These are phyloP conservation scores for Telopea speciosissima DNA, from an alignment of 177 flowering plant species.

Conservation along the genomic window DNA sequence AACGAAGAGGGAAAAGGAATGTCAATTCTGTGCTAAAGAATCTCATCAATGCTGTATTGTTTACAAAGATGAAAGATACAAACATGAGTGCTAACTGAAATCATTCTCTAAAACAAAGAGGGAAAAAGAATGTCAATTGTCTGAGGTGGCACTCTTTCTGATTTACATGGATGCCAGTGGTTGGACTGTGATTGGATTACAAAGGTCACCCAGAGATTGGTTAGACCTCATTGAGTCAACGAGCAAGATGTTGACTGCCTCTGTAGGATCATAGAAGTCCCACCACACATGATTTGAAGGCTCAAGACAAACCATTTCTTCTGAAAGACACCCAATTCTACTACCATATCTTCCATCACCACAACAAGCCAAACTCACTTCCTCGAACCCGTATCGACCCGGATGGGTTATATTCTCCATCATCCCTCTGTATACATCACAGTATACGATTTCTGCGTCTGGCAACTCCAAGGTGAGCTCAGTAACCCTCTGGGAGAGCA, in stretches of 20 bases:
- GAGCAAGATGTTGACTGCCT: conserved; percentile 45
- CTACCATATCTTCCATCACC: conserved; percentile 46
- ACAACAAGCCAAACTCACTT: conserved; percentile 54
- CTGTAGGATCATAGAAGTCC: conserved; percentile 67
- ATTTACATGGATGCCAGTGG: conserved; percentile 22
- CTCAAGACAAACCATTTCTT: conserved; percentile 38
- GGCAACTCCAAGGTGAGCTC: conserved; percentile 32
- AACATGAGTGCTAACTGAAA: too few relatives aligned
- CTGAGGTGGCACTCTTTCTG: background rate
- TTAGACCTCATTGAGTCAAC: conserved; percentile 60
- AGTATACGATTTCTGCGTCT: conserved; percentile 44
- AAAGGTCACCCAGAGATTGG: conserved; percentile 28
- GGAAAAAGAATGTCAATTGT: background rate
- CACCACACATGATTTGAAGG: conserved; percentile 54
- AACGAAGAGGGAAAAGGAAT: too few relatives aligned
- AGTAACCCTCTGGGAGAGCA: conserved; percentile 32
- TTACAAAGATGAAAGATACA: too few relatives aligned
- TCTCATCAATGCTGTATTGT: too few relatives aligned
- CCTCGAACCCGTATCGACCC: conserved; percentile 34
- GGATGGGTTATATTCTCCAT: conserved; percentile 48
- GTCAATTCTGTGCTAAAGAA: too few relatives aligned
- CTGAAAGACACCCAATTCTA: conserved; percentile 42
- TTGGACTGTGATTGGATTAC: conserved; percentile 37
- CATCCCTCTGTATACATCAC: conserved; percentile 57
- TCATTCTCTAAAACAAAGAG: too few relatives aligned